These are phyloP conservation scores for Hyparrhenia diplandra DNA, from an alignment of 176 grass and related monocot species.

Conservation along the genomic window DNA sequence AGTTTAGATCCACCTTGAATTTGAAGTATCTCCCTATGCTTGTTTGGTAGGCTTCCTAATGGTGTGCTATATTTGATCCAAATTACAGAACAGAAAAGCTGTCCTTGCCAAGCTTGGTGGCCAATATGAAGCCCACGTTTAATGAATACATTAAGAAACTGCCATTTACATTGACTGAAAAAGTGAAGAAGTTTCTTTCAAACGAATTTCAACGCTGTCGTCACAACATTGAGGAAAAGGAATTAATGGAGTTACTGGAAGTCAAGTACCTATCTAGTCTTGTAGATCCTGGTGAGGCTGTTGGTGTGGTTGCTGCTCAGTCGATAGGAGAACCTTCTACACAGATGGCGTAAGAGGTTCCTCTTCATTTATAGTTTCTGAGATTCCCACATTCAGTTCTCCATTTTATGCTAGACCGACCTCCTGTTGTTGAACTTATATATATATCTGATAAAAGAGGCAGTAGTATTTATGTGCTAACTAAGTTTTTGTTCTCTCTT, in stretches of 20 bases:
- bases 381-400: background rate
- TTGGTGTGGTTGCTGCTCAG: conserved; percentile 91
- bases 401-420: background rate
- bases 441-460: background rate
- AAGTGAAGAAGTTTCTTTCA: conserved; percentile 11
- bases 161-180: conserved; percentile 29
- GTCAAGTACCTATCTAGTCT: conserved; percentile 72
- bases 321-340: conserved; percentile 96
- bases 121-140: background rate
- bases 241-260: conserved; percentile 54
- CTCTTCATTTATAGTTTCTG: background rate
- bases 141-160: conserved; percentile 44
- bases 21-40: background rate
- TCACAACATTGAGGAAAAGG: conserved; percentile 29
- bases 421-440: too few species aligned
- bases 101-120: conserved; percentile 38
- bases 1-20: conserved; percentile 2
- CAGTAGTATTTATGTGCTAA: background rate
- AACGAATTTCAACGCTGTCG: conserved; percentile 3
- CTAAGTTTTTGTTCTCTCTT: background rate
- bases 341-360: conserved; percentile 87
- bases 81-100: conserved; percentile 56
- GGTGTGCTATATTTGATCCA: conserved; percentile 13
- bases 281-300: conserved; percentile 78
- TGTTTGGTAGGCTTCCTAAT: conserved; percentile 25